Base-by-base conservation (phyloP, 257 asterid genomes). In the Thymus quinquecostatus region DNA sequence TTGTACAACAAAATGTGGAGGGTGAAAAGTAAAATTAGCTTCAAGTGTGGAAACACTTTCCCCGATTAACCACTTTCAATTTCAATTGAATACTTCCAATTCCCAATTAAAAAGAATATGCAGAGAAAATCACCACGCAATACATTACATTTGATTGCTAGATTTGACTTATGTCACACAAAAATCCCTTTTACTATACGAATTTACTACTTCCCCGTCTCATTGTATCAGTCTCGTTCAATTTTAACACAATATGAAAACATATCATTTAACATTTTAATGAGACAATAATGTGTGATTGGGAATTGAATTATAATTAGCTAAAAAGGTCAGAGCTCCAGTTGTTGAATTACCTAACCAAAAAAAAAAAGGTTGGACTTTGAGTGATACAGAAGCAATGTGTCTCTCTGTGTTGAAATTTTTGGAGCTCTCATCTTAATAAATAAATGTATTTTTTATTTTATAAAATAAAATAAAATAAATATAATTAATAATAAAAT, bases 261-360 rank as follows among this genome's bases (percentile, higher is more conserved):
- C 21, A 21, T 21, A 21, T 21, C 21, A 21, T 21, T 21, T 21
- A 21, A 21, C 21, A 21, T 21, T 21, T 21, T 21, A 21, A 21
- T 21, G 21, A 21, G 21, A 12, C 7, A 60, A 60, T 47, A 10
- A 54, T 50, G 41, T 66, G 6, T 66, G 3, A 47, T 38, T 45
- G 21, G 21, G 21, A 21, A 21, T 21, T 21, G 21, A 21, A 21
- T 21, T 21, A 21, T 21, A 21, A 21, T 36, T 63, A 38, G 60
- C 66, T 43, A 14, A 71, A 30, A 79, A 71, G 63, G 72, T 49
- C 79, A 69, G 73, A 80, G 43, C 10, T 49, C 70, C 76, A 77
- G 68, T 56, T 74, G 78, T 74, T 51, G 74, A 57, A 21, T 41
- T 61, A 74, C 85, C 85, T 78, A 75, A 75, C 66, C 62, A 57